Evolutionary conservation across 2,329 filamentous ascomycete genomes (phyloP).

Genomic region (Penicillium sp.): DNA sequence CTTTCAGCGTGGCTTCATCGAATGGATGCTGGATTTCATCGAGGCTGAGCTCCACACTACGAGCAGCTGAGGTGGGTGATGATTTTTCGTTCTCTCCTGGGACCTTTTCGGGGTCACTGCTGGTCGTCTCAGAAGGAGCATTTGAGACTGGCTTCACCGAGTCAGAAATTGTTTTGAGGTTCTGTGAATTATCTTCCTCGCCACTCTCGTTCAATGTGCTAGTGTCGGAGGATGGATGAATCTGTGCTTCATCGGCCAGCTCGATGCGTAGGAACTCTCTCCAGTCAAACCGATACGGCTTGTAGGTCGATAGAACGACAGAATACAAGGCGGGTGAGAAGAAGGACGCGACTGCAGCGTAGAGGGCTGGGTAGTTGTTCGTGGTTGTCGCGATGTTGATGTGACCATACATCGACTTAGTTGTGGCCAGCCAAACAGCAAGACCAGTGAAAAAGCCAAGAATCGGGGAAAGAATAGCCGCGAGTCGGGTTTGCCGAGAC

Average conservation of each 20-base stretch:
- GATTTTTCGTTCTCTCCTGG: conserved; percentile 2
- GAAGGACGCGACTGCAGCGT: conserved; percentile 48
- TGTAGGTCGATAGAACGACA: conserved; percentile 46
- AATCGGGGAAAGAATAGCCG: conserved; percentile 41
- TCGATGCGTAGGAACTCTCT: conserved; percentile 51
- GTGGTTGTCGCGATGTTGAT: conserved; percentile 47
- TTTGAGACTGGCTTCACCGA: not conserved
- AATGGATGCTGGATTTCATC: conserved; percentile 51
- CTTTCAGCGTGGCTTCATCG: conserved; percentile 34
- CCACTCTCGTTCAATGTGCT: conserved; percentile 11
- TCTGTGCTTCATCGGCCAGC: conserved; percentile 43
- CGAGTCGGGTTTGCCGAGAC: conserved; percentile 49
- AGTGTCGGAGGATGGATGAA: conserved; percentile 17
- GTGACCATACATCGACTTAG: conserved; percentile 42
- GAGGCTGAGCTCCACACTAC: conserved; percentile 23
- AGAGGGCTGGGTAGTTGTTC: conserved; percentile 45
- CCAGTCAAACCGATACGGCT: conserved; percentile 47
- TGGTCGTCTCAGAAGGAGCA: not conserved
- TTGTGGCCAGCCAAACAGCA: conserved; percentile 48
- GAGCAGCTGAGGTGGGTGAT: not conserved
- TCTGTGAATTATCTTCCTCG: conserved; percentile 5
- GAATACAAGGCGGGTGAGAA: conserved; percentile 52
- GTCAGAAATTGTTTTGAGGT: not conserved
- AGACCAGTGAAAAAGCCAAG: conserved; percentile 49
- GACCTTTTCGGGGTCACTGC: conserved; percentile 4